These are phyloP conservation scores for Castanea mollissima DNA, from an alignment of 306 rosid species.

Conservation along the genomic window DNA sequence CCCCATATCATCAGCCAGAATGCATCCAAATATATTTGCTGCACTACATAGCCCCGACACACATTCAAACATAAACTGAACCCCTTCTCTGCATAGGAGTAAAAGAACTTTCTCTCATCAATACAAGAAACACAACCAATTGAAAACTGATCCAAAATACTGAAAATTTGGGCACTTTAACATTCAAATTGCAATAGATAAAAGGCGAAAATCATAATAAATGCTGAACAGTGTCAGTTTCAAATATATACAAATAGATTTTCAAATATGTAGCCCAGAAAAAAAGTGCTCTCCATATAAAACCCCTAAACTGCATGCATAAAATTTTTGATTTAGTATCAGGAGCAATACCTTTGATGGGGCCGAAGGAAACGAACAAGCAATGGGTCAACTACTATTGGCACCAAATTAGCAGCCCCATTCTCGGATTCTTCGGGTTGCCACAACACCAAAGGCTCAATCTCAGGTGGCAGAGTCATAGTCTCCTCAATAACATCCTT, in stretches of 20 bases:
- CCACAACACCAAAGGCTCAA: slow-evolving; percentile 85
- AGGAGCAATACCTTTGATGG: slow-evolving; percentile 71
- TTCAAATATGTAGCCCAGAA: not conserved
- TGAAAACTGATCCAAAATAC: not conserved
- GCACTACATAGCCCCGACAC: slow-evolving; percentile 61
- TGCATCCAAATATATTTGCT: slow-evolving; percentile 76
- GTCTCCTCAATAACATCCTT: slow-evolving; percentile 40
- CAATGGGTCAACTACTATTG: slow-evolving; percentile 68
- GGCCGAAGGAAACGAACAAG: slow-evolving; percentile 90
- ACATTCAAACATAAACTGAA: slow-evolving; percentile 96
- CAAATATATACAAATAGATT: not conserved
- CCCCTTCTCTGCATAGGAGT: slow-evolving; percentile 79
- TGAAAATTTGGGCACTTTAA: not conserved
- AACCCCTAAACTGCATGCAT: not conserved
- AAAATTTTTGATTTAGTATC: not conserved
- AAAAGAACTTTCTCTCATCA: slow-evolving; percentile 19
- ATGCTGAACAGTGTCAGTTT: not conserved
- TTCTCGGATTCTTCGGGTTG: slow-evolving; percentile 54
- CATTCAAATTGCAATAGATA: not conserved
- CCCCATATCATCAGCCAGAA: slow-evolving; percentile 99
- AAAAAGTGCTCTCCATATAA: not conserved
- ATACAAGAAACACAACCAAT: not conserved
- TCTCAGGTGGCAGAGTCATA: slow-evolving; percentile 61
- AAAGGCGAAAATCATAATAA: not conserved
- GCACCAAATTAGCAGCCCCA: slow-evolving; percentile 30